Evolutionary conservation across 2,329 filamentous ascomycete genomes (phyloP).

Genomic region (Shiraia sp.): DNA sequence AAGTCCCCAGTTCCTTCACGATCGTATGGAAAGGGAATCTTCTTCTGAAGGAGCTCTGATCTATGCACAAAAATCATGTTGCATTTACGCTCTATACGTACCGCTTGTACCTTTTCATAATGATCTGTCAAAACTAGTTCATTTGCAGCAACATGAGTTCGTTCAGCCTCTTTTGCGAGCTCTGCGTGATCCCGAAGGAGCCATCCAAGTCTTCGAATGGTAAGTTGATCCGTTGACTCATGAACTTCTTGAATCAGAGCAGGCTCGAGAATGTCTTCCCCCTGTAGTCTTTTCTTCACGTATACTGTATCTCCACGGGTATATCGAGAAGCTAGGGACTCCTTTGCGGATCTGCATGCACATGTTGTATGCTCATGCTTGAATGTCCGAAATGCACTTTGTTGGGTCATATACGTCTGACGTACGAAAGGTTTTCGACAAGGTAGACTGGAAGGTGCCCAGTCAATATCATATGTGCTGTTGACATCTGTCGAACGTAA

Average conservation of each 20-base stretch:
- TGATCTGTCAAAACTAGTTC: slow-evolving; percentile 62
- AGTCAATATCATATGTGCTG: slow-evolving; percentile 60
- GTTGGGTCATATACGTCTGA: slow-evolving; percentile 66
- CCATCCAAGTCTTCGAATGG: slow-evolving; percentile 59
- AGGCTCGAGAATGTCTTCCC: slow-evolving; percentile 57
- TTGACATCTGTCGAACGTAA: slow-evolving; percentile 61
- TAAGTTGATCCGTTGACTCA: slow-evolving; percentile 34
- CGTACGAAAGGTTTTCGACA: slow-evolving; percentile 64
- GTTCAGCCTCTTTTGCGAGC: slow-evolving; percentile 32
- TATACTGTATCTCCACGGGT: slow-evolving; percentile 65
- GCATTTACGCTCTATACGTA: slow-evolving; percentile 60
- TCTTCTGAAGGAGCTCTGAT: slow-evolving; percentile 29
- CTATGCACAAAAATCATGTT: slow-evolving; percentile 60
- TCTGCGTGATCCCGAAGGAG: slow-evolving; percentile 45
- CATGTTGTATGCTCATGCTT: slow-evolving; percentile 60
- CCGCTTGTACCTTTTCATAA: slow-evolving; percentile 42
- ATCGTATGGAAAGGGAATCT: slow-evolving; percentile 66
- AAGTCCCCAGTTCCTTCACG: slow-evolving; percentile 66
- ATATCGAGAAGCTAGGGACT: slow-evolving; percentile 38
- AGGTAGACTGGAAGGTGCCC: slow-evolving; percentile 58
- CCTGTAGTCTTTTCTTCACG: slow-evolving; percentile 33
- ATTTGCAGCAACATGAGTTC: slow-evolving; percentile 51
- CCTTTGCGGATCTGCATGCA: slow-evolving; percentile 37
- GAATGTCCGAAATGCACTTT: slow-evolving; percentile 66
- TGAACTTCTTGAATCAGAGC: slow-evolving; percentile 59